Base-by-base conservation (phyloP, 1,284 basidiomycete genomes). In the Cerrena zonata region DNA sequence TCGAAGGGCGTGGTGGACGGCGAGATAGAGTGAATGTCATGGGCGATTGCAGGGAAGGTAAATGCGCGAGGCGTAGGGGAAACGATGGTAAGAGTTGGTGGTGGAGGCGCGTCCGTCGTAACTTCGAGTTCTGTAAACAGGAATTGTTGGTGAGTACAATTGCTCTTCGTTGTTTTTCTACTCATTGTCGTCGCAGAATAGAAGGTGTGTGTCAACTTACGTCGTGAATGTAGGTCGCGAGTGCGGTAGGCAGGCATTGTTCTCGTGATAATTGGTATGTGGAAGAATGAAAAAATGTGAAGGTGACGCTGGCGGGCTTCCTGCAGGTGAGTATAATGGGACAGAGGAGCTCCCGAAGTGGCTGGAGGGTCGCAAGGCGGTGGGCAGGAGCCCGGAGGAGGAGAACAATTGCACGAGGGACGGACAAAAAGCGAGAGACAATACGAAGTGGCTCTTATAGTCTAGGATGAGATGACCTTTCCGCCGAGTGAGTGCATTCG, bases 41-140 rank as follows among this genome's bases (percentile, higher is more conserved):
- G 70, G 64, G 76, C 74, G 42, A 45, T 21, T n/a, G 27, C n/a
- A 69, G 84, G 80, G 73, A 88, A 87, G 49, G 79, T 75, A 69
- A 81, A 79, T 65, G 86, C 79, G 72, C 86, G 84, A 66, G 86
- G 85, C 65, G 85, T 88, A 47, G 85, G 85, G 23, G 84, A 83
- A 66, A 85, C 68, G 67, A 88, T 82, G 57, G 79, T 69, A 55
- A 86, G 67, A 37, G 76, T 70, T n/a, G 83, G 85, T 53, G 72
- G 69, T 54, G 72, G 75, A 38, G 74, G 75, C 56, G 75, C 73
- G 67, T 82, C 79, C 66, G 81, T 80, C 63, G 78, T 76, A 75
- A 87, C 84, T 74, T 86, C 79, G 74, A 86, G 83, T 75, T 78
- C 81, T 85, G 64, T 38, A 48, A 37, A 24, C 5, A 24, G 5